Evolutionary conservation across 371 early-diverging fungal species (phyloP), one percentile per base, ranked within the genome.

Genomic region (Mucor velutinosus): DNA sequence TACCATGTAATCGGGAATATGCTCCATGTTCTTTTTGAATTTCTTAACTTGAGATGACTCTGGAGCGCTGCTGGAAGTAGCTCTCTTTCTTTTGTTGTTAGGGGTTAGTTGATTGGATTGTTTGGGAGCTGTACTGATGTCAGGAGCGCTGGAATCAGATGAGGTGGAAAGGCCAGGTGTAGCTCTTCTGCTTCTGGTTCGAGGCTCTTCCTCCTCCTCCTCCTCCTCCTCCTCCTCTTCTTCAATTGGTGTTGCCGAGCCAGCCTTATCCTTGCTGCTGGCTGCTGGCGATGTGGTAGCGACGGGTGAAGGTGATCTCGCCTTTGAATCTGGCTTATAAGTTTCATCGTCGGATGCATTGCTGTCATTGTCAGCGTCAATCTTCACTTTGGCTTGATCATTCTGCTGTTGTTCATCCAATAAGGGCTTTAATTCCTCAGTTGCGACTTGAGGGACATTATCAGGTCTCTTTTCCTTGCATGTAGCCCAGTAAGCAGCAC

Each of bases 401-500:
- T 47, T 19, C 8, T 47, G 47, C 19, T n/a, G 2, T 47, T 49
- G 25, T 8, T 49, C 49, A 10, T 49, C 10, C 4, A 49, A 2
- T 0, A 23, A 23, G 3, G 49, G 19, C 49, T 49, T 19, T 10
- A 49, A 23, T 39, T 58, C 59, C 23, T 32, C 39, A 21, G n/a
- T 23, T 25, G 49, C 12, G 0, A 23, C 35, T 35, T 56, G 23
- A 41, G 65, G 67, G 15, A 56, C 69, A 45, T 76, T 76, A 1
- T 30, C 23, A 4, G 72, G 74, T 49, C 66, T 39, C 21, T 55
- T 29, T 0, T 45, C 25, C 23, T 67, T 53, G 12, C 41, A 21
- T 3, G 27, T 53, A 21, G 64, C 55, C 79, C 79, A 79, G 59
- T 79, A 79, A 14, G 64, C 60, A 29, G 32, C 39, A 33, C 76